Evolutionary conservation across 208 protist genomes (phyloP), one percentile per base, ranked within the genome.

Genomic region (Trypanosoma congolense): DNA sequence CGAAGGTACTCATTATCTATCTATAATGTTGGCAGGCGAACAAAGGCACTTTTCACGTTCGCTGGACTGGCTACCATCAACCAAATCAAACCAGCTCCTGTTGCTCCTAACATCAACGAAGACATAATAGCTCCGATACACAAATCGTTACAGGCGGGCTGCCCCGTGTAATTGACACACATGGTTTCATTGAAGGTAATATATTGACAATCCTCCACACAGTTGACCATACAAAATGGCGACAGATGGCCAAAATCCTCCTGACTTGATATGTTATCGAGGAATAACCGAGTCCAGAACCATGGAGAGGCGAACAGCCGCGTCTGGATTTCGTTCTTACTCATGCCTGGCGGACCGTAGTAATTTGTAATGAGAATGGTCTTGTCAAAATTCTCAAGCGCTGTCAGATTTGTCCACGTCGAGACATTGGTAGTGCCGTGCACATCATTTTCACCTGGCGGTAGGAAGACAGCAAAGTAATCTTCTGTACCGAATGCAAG

Each of bases 101-200:
- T 51, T 0, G 26, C 42, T 6, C 57, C 83, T 47, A 91, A 60
- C 31, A 85, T 64, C 4, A 65, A 63, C 2, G 75, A 72, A 1
- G 83, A 75, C 6, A 62, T 80, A 44, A 87, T 79, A 26, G 71
- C 80, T 49, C 77, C 80, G 46, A 73, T 75, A 61, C 83, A 86
- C n/a, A 91, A 46, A 24, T 63, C 80, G 44, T 91, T 71, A 38
- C 77, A 86, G 35, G 30, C 35, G 3, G 43, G 47, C 24, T 44
- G 42, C n/a, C 35, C 33, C 24, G 42, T 14, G 49, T 73, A 43
- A 56, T 60, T 49, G 22, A 58, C 47, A 54, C 72, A 80, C 48
- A 70, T 28, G 12, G 64, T 19, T 30, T 25, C 9, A 44, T 26
- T 50, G 30, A 48, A 64, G n/a, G 60, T 64, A 18, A 60, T 21